Conservation (phyloP, 768 basidiomycete genomes). For the Leccinum arenicola region DNA sequence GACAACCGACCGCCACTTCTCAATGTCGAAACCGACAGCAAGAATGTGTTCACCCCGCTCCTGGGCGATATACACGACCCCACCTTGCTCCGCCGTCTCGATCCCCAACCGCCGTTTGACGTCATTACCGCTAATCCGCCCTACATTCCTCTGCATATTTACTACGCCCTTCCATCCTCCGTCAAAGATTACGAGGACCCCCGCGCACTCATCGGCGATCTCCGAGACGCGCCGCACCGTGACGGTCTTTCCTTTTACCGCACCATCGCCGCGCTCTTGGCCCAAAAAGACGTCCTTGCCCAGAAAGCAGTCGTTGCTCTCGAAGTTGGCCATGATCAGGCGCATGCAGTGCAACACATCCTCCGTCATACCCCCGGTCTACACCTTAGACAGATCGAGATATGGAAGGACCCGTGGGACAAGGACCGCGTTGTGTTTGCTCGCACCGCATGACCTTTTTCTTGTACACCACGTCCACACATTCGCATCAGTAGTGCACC, state of each 20-base stretch:
- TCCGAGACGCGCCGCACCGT: conserved; percentile 32
- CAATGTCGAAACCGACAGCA: background rate
- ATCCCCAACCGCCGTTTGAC: conserved; percentile 56
- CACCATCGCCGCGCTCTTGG: conserved; percentile 62
- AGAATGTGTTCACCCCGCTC: conserved; percentile 38
- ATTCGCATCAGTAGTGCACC: conserved; percentile 3
- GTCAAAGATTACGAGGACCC: conserved; percentile 82
- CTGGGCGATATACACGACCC: conserved; percentile 44
- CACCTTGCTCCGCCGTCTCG: conserved; percentile 23
- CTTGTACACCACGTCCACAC: background rate
- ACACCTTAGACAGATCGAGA: conserved; percentile 40
- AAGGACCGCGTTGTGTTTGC: conserved; percentile 70
- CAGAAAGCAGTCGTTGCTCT: conserved; percentile 61
- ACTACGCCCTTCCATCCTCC: conserved; percentile 56
- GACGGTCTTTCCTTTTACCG: conserved; percentile 71
- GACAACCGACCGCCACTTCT: background rate
- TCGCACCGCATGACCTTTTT: conserved; percentile 32
- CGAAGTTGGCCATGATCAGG: conserved; percentile 79
- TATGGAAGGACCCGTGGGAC: conserved; percentile 83
- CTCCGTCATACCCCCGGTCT: conserved; percentile 49
- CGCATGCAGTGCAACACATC: conserved; percentile 55
- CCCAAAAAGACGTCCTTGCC: conserved; percentile 48
- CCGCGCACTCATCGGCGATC: conserved; percentile 77
- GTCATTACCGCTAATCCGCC: conserved; percentile 84
- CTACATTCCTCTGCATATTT: conserved; percentile 74